A percentile compares a stretch with the other conserved stretches of the same genome.
Conservation (phyloP, 495 filamentous ascomycete species). For the Umbilicaria muhlenbergii region DNA sequence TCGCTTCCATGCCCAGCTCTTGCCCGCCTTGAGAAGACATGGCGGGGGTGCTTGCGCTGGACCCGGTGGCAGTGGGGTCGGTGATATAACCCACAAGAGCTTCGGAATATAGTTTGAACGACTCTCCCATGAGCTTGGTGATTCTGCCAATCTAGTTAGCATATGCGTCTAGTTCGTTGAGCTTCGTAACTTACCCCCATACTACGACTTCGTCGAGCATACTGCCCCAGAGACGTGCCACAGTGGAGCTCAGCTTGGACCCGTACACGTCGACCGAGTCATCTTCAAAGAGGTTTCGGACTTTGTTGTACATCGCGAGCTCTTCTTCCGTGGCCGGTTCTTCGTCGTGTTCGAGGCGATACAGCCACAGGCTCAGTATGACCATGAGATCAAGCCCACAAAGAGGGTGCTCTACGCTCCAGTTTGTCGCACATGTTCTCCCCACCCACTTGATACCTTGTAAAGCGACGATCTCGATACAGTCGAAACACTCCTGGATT, state of each 20-base stretch:
- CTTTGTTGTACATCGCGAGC: conserved; percentile 85
- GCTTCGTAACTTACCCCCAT: conserved; percentile 59
- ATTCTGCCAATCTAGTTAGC: conserved; percentile 54
- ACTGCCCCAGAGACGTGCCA: conserved; percentile 89
- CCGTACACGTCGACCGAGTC: conserved; percentile 65
- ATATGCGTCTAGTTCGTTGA: conserved; percentile 6
- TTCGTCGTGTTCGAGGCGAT: conserved; percentile 96
- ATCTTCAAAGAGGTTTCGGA: conserved; percentile 84
- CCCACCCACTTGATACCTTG: conserved; percentile 98
- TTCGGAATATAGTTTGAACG: conserved; percentile 93
- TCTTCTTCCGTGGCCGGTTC: conserved; percentile 88
- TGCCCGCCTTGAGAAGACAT: conserved; percentile 12
- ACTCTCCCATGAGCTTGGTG: conserved; percentile 94
- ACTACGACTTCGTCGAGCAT: conserved; percentile 98
- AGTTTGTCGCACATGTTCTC: conserved; percentile 90
- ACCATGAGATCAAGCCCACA: conserved; percentile 97
- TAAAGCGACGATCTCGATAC: conserved; percentile 87
- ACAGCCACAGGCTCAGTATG: conserved; percentile 95
- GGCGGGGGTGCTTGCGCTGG: conserved; percentile 12
- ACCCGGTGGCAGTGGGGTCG: conserved; percentile 37
- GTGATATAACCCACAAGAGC: conserved; percentile 76
- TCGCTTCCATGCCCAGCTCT: conserved; percentile 12
- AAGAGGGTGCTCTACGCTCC: conserved; percentile 96
- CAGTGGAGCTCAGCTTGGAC: conserved; percentile 74
- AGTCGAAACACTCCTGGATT: conserved; percentile 94